Percentiles rank a stretch among this genome's conserved stretches.
These are phyloP conservation scores for Suhomyces tanzawaensis DNA, from an alignment of 805 yeast species.

Conservation along the genomic window DNA sequence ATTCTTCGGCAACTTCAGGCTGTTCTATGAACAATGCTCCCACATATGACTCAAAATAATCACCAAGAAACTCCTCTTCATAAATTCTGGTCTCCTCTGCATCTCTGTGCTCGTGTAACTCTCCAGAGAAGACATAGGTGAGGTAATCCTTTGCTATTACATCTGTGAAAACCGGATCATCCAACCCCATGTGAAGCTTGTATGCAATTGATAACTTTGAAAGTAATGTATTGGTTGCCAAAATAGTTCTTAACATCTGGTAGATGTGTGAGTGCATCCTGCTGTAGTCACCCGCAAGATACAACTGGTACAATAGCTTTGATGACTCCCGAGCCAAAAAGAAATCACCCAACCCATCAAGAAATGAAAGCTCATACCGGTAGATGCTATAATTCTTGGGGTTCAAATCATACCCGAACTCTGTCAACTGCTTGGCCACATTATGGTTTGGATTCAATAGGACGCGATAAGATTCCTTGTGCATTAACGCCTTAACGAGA, in stretches of 20 bases:
- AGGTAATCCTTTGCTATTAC: slow-evolving; percentile 26
- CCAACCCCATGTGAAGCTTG: slow-evolving; percentile 32
- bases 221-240: slow-evolving; percentile 38
- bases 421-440: slow-evolving; percentile 20
- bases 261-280: slow-evolving; percentile 16
- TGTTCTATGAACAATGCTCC: slow-evolving; percentile 40
- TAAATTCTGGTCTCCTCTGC: slow-evolving; percentile 21
- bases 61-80: slow-evolving; percentile 43
- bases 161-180: slow-evolving; percentile 26
- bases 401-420: slow-evolving; percentile 18
- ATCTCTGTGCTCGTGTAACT: slow-evolving; percentile 6
- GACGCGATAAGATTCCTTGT: slow-evolving; percentile 36
- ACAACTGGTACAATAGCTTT: slow-evolving; percentile 29
- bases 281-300: slow-evolving; percentile 9
- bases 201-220: slow-evolving; percentile 36
- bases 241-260: slow-evolving; percentile 27
- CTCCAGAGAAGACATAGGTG: slow-evolving; percentile 18
- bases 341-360: slow-evolving; percentile 43
- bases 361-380: slow-evolving; percentile 34
- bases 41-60: slow-evolving; percentile 42
- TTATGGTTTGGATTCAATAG: slow-evolving; percentile 26
- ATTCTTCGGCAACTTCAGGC: slow-evolving; percentile 34
- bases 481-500: slow-evolving; percentile 35
- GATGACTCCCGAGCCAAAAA: slow-evolving; percentile 38
- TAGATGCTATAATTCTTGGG: slow-evolving; percentile 20